Evolutionary conservation across 2,329 filamentous ascomycete genomes (phyloP).

Genomic region (Zasmidium citrigriseum): DNA sequence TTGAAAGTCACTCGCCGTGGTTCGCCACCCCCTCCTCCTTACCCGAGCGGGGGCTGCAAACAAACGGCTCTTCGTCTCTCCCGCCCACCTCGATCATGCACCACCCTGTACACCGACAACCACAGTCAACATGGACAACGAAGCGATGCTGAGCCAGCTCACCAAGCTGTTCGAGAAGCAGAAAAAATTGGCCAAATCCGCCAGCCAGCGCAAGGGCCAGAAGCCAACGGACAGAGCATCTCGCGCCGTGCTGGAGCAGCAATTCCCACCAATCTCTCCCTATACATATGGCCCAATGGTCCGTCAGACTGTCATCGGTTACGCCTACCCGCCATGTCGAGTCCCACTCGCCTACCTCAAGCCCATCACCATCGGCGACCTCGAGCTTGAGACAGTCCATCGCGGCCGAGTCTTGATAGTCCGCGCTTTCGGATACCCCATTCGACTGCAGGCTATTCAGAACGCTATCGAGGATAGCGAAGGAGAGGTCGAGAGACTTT

Average conservation of each 20-base stretch:
- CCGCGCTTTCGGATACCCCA: constrained; percentile 19
- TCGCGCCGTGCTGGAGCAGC: neutral
- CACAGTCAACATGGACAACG: neutral
- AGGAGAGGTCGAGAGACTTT: constrained; percentile 36
- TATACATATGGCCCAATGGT: neutral
- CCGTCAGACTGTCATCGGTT: constrained; percentile 12
- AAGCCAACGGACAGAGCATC: neutral
- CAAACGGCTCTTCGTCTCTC: too few species aligned
- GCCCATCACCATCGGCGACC: constrained; percentile 20
- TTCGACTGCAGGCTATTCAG: constrained; percentile 6
- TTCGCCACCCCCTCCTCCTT: too few species aligned
- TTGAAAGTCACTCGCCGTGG: too few species aligned
- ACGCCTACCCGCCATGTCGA: constrained; percentile 25
- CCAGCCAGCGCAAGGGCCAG: neutral
- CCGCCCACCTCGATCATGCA: too few species aligned
- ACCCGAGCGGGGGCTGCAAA: too few species aligned
- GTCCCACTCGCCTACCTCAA: constrained; percentile 16
- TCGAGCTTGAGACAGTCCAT: constrained; percentile 27
- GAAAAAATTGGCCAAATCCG: neutral
- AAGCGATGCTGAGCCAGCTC: neutral
- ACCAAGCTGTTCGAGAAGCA: neutral
- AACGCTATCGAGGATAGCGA: constrained; percentile 38
- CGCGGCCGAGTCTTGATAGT: constrained; percentile 22
- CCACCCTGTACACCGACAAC: too few species aligned
- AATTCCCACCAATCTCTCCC: neutral